Evolutionary conservation across 2,329 filamentous ascomycete genomes (phyloP).

Genomic region (Zasmidium angulare): DNA sequence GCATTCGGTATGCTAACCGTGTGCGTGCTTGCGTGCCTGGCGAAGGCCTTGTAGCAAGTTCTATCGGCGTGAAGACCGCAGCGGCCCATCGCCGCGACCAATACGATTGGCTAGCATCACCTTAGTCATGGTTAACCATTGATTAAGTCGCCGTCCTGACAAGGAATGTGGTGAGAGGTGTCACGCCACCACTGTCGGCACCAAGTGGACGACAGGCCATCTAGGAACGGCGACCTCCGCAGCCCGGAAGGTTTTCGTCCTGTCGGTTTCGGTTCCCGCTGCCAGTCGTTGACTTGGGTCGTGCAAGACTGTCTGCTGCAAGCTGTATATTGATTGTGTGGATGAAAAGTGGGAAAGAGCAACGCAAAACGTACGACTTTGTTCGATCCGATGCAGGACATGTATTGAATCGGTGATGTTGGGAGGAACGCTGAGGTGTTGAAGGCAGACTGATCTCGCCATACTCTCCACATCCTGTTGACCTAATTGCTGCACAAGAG

Average conservation of each 20-base stretch:
- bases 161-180: conserved; percentile 14
- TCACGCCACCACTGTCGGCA: conserved; percentile 10
- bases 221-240: background rate
- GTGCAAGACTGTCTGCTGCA: background rate
- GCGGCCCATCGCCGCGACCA: conserved; percentile 2
- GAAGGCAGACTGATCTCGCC: conserved; percentile 3
- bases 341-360: background rate
- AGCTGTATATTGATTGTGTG: conserved; percentile 2
- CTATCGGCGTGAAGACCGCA: conserved; percentile 7
- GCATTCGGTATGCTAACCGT: background rate
- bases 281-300: background rate
- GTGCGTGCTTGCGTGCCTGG: conserved; percentile 1
- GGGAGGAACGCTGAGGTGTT: background rate
- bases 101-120: conserved; percentile 6
- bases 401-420: background rate
- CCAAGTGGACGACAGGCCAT: background rate
- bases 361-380: conserved; percentile 1
- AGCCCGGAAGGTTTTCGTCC: background rate
- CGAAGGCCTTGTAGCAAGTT: background rate
- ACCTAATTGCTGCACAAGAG: background rate
- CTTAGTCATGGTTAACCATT: background rate
- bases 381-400: background rate
- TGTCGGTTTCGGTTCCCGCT: background rate
- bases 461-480: background rate
- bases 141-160: background rate